phyloP scores from a whole-genome alignment of 2,329 filamentous ascomycete species.

The Pestalotiopsis sp. region DNA sequence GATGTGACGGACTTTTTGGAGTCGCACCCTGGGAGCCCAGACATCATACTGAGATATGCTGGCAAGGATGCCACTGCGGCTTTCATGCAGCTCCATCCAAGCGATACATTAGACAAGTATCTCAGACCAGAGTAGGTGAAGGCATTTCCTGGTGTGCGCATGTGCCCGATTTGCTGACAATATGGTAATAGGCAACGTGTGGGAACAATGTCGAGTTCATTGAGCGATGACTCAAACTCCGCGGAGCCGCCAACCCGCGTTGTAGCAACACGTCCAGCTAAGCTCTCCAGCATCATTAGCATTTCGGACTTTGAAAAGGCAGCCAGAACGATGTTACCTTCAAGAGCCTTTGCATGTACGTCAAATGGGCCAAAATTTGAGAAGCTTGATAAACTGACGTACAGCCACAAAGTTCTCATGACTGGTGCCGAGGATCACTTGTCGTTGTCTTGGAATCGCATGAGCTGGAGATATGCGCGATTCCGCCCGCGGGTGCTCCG shows the following conservation, averaged over 20 bases:
- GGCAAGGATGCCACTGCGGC: background rate
- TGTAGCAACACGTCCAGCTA: background rate
- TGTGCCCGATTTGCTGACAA: background rate
- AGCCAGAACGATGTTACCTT: background rate
- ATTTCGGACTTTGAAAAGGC: background rate
- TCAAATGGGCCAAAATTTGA: background rate
- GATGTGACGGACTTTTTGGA: slow-evolving; percentile 1
- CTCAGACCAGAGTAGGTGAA: background rate
- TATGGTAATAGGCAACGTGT: background rate
- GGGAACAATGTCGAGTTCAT: background rate
- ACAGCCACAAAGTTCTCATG: background rate
- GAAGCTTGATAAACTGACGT: background rate
- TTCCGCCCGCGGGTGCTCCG: background rate
- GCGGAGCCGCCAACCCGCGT: background rate
- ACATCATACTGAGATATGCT: background rate
- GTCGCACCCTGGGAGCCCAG: background rate
- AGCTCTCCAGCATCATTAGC: background rate
- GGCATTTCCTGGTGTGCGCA: background rate
- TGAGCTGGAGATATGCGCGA: background rate
- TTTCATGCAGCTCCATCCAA: background rate
- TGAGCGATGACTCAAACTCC: background rate
- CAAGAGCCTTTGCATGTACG: background rate
- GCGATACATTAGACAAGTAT: background rate
- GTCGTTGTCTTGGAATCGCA: background rate
- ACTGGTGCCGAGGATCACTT: slow-evolving; percentile 1